Evolutionary conservation across 345 rosid genomes (phyloP).

Genomic region (Euphorbia tirucalli): DNA sequence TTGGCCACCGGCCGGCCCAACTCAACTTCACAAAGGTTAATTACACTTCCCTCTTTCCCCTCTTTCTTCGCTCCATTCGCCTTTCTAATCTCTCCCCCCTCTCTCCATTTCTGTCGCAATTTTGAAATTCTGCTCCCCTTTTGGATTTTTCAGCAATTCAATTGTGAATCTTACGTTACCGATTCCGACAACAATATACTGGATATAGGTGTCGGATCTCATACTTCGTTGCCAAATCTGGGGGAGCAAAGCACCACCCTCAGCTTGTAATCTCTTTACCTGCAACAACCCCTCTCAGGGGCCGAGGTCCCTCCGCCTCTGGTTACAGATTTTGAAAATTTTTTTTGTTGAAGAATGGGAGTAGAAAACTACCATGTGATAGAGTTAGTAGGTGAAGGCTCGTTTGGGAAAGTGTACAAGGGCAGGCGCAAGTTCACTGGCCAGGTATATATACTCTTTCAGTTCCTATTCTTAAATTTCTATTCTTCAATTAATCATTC

Average conservation of each 20-base stretch:
- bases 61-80: not conserved
- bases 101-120: not conserved
- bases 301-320: too few species aligned
- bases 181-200: too few species aligned
- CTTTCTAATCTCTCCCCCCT: not conserved
- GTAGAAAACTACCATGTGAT: constrained; percentile 88
- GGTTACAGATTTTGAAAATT: too few species aligned
- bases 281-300: too few species aligned
- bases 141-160: not conserved
- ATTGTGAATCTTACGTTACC: constrained; percentile 1
- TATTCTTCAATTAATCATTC: not conserved
- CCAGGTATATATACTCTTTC: constrained; percentile 47
- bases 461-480: not conserved
- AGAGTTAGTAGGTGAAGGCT: constrained; percentile 97
- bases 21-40: not conserved
- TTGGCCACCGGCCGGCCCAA: too few species aligned
- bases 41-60: too few species aligned
- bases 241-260: too few species aligned
- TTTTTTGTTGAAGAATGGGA: constrained; percentile 75
- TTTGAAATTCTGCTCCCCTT: too few species aligned
- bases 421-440: constrained; percentile 86
- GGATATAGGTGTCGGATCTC: too few species aligned
- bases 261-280: too few species aligned
- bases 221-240: too few species aligned
- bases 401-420: constrained; percentile 90